Conservation (phyloP, 176 grass and related monocot genomes). For the Themeda triandra region DNA sequence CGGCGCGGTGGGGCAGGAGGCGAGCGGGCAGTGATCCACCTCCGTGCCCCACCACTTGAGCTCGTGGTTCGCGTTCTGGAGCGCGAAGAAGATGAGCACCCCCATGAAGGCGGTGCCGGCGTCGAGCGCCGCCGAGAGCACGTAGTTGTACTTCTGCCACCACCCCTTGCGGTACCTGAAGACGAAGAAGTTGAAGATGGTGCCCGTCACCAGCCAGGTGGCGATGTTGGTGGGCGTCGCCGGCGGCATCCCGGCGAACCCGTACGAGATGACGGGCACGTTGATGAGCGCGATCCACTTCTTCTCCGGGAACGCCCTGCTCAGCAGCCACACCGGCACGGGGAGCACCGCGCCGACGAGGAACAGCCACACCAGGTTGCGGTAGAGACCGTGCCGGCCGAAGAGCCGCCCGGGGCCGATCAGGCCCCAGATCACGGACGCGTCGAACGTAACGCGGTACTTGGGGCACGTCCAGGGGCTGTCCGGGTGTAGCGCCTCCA, state of each 20-base stretch:
- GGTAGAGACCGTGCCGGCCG: constrained; percentile 65
- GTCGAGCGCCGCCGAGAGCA: constrained; percentile 91
- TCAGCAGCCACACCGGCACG: constrained; percentile 84
- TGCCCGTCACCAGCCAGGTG: constrained; percentile 90
- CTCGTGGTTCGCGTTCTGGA: constrained; percentile 77
- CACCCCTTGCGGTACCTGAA: constrained; percentile 88
- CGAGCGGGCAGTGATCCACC: constrained; percentile 91
- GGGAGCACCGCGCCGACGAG: constrained; percentile 76
- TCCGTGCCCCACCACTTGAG: constrained; percentile 93
- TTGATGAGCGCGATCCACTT: constrained; percentile 98
- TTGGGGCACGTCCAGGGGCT: constrained; percentile 99
- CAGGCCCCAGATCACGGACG: constrained; percentile 95
- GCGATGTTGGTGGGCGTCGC: constrained; percentile 97
- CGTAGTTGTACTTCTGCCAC: constrained; percentile 99
- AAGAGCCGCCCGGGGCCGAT: constrained; percentile 81
- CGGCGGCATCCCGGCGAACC: constrained; percentile 97
- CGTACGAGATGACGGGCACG: constrained; percentile 90
- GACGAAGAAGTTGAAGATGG: constrained; percentile 92
- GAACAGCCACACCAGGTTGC: constrained; percentile 98
- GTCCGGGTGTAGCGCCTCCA: constrained; percentile 76
- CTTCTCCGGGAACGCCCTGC: constrained; percentile 84
- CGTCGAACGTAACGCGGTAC: constrained; percentile 91
- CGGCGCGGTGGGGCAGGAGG: constrained; percentile 74
- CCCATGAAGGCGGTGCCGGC: constrained; percentile 97
- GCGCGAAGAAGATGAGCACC: constrained; percentile 92